Evolutionary conservation across 176 grass and related monocot species (phyloP).

Genomic region (Triticum monococcum): DNA sequence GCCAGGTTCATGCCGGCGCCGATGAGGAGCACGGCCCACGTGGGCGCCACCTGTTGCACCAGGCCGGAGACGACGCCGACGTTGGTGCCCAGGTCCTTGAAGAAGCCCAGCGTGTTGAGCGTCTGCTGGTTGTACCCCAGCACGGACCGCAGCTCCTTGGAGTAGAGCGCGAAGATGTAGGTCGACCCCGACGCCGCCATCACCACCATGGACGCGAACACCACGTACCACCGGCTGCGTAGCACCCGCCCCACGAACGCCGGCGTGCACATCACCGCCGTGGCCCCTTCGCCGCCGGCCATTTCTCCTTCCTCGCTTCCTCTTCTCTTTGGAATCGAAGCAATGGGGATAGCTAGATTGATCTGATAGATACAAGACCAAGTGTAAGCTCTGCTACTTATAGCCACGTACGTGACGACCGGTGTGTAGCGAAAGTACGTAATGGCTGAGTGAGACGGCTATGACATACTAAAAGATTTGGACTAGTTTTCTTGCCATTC

Average conservation of each 20-base stretch:
- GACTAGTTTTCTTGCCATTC: no score
- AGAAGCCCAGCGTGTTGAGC: slow-evolving; percentile 38
- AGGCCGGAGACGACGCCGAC: slow-evolving; percentile 45
- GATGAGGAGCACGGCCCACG: slow-evolving; percentile 39
- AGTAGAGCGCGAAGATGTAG: slow-evolving; percentile 48
- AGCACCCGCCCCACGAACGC: slow-evolving; percentile 15
- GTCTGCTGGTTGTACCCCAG: slow-evolving; percentile 48
- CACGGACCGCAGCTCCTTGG: slow-evolving; percentile 26
- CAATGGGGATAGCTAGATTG: no score
- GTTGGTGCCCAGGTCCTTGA: slow-evolving; percentile 57
- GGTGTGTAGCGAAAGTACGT: no score
- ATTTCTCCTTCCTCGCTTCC: neutral
- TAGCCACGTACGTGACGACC: neutral
- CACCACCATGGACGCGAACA: slow-evolving; percentile 39
- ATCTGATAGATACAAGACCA: neutral
- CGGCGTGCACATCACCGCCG: slow-evolving; percentile 31
- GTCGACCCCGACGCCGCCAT: slow-evolving; percentile 32
- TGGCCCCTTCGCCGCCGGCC: neutral
- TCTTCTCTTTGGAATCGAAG: no score
- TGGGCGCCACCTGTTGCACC: slow-evolving; percentile 40
- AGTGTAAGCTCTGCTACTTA: slow-evolving; percentile 1
- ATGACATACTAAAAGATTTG: no score
- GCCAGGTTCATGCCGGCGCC: slow-evolving; percentile 33
- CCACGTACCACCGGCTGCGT: slow-evolving; percentile 35
- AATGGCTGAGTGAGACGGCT: no score